Conservation (phyloP, 2,329 filamentous ascomycete genomes). For the Fusarium sp. region DNA sequence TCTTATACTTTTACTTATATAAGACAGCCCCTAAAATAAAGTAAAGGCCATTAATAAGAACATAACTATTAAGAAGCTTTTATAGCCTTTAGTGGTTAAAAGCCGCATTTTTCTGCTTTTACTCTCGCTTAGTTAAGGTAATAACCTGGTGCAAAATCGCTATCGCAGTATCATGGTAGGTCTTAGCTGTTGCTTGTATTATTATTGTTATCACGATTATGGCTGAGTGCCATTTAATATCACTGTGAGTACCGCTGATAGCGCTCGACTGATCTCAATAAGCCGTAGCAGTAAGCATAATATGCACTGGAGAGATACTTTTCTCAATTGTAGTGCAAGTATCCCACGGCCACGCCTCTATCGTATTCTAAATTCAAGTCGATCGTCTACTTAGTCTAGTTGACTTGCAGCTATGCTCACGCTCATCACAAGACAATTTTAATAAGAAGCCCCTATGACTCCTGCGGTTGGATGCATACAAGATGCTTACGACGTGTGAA, state of each 20-base stretch:
- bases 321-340: no score
- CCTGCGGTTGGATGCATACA: no score
- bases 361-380: no score
- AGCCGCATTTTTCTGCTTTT: conserved; percentile 49
- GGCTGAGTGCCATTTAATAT: conserved; percentile 47
- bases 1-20: conserved; percentile 43
- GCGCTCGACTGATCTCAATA: no score
- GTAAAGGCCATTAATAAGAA: conserved; percentile 28
- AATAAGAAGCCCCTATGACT: no score
- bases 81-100: conserved; percentile 50
- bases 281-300: no score
- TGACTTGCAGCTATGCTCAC: no score
- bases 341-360: no score
- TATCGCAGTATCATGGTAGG: conserved; percentile 34
- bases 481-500: no score
- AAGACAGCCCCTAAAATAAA: conserved; percentile 4
- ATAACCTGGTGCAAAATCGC: conserved; percentile 34
- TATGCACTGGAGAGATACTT: no score
- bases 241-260: conserved; percentile 17
- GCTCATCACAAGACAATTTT: no score
- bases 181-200: conserved; percentile 45
- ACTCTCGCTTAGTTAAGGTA: conserved; percentile 48
- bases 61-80: conserved; percentile 26
- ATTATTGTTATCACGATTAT: conserved; percentile 46
- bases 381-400: no score